These are phyloP conservation scores for Penicillium robsamsonii DNA, from an alignment of 495 filamentous ascomycete species.

Conservation along the genomic window DNA sequence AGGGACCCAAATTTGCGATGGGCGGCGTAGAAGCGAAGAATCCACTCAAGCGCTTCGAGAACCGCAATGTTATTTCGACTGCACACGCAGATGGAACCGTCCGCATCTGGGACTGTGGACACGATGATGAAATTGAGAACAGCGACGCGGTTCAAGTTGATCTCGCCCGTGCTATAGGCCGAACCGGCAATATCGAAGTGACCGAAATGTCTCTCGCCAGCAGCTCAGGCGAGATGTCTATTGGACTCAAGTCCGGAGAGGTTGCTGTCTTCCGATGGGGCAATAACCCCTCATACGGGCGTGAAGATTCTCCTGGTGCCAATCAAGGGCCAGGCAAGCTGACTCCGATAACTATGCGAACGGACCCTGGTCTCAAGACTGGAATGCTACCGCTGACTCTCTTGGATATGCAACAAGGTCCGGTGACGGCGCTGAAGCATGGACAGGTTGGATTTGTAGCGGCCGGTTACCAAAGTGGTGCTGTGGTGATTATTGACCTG, in stretches of 20 bases:
- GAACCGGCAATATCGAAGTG: slow-evolving; percentile 74
- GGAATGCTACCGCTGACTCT: slow-evolving; percentile 79
- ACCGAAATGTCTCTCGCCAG: slow-evolving; percentile 71
- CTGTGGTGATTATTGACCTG: slow-evolving; percentile 77
- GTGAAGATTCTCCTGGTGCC: slow-evolving; percentile 54
- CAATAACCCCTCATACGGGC: slow-evolving; percentile 62
- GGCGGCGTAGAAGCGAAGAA: slow-evolving; percentile 71
- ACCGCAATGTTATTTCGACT: slow-evolving; percentile 75
- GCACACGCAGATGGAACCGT: slow-evolving; percentile 86
- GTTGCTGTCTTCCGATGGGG: slow-evolving; percentile 87
- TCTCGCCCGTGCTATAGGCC: slow-evolving; percentile 74
- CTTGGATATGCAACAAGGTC: slow-evolving; percentile 76
- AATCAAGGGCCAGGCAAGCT: slow-evolving; percentile 55
- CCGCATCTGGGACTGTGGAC: slow-evolving; percentile 84
- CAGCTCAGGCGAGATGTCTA: slow-evolving; percentile 78
- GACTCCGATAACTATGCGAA: slow-evolving; percentile 67
- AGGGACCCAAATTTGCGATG: slow-evolving; percentile 69
- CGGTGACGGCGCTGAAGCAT: slow-evolving; percentile 72
- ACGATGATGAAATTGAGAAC: slow-evolving; percentile 92
- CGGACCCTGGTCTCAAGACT: slow-evolving; percentile 76
- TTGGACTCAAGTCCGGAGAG: slow-evolving; percentile 77
- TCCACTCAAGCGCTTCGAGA: slow-evolving; percentile 70
- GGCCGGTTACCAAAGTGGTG: slow-evolving; percentile 76
- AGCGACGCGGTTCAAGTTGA: slow-evolving; percentile 77
- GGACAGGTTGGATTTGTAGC: slow-evolving; percentile 91